These are phyloP conservation scores for Rubia peregrina DNA, from an alignment of 305 asterid genomes.

Conservation along the genomic window DNA sequence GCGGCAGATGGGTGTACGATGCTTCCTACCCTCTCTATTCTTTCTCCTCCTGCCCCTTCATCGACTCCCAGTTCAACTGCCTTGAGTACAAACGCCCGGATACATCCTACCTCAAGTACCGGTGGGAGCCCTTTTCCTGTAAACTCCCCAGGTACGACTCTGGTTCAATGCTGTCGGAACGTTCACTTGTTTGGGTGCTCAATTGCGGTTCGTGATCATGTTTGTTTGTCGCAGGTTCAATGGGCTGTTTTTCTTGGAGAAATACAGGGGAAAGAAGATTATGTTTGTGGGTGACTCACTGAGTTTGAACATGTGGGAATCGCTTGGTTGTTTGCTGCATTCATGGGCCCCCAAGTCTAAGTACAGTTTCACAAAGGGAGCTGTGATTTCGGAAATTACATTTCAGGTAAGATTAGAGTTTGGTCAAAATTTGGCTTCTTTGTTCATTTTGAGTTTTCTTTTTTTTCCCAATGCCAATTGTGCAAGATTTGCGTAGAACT, in stretches of 20 bases:
- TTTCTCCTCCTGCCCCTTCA: constrained; percentile 64
- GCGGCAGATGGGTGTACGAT: constrained; percentile 82
- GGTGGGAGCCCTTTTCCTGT: constrained; percentile 93
- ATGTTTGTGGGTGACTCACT: constrained; percentile 96
- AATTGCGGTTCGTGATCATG: not conserved
- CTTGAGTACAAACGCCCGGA: constrained; percentile 72
- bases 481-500: not conserved
- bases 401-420: constrained; percentile 48
- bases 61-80: constrained; percentile 82
- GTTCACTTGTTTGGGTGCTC: not conserved
- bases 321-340: constrained; percentile 85
- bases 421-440: not conserved
- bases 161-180: not conserved
- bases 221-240: constrained; percentile 47
- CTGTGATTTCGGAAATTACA: constrained; percentile 38
- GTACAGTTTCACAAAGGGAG: constrained; percentile 32
- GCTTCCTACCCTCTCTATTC: constrained; percentile 76
- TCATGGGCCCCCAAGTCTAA: constrained; percentile 53
- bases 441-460: not conserved
- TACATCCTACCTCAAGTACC: constrained; percentile 55
- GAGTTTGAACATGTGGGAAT: constrained; percentile 94
- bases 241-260: constrained; percentile 69
- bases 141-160: constrained; percentile 52
- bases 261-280: constrained; percentile 74
- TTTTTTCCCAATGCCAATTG: not conserved